Evolutionary conservation across 1,139 yeast genomes (phyloP).

Genomic region (Citeromyces hawaiiensis): DNA sequence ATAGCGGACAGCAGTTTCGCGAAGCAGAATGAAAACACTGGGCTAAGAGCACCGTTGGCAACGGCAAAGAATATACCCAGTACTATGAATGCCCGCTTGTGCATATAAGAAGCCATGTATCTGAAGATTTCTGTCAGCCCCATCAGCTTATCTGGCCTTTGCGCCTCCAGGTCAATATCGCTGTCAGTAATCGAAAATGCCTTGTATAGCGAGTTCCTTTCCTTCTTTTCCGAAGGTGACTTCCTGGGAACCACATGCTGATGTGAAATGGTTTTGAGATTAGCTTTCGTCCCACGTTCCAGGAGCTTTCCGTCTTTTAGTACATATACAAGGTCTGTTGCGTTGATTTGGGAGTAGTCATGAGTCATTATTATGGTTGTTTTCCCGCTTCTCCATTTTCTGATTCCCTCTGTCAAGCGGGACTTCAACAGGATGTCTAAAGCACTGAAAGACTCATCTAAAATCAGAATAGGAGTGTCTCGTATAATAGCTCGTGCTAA

Average conservation of each 20-base stretch:
- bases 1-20: conserved; percentile 52
- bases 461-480: conserved; percentile 57
- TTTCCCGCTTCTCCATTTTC: conserved; percentile 47
- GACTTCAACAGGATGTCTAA: conserved; percentile 41
- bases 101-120: conserved; percentile 21
- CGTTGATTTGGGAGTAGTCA: conserved; percentile 42
- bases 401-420: conserved; percentile 31
- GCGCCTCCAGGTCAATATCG: conserved; percentile 3
- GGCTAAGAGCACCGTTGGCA: conserved; percentile 51
- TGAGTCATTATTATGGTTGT: conserved; percentile 81
- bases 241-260: conserved; percentile 4
- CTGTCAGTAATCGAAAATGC: conserved; percentile 1
- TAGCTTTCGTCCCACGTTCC: conserved; percentile 26
- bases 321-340: conserved; percentile 39
- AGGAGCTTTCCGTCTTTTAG: conserved; percentile 45
- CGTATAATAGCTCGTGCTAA: conserved; percentile 71
- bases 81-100: conserved; percentile 22
- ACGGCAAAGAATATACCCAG: conserved; percentile 43
- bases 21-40: conserved; percentile 68
- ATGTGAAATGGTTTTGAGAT: conserved; percentile 11
- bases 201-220: conserved; percentile 3
- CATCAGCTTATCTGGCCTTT: conserved; percentile 1
- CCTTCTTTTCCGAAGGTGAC: conserved; percentile 4
- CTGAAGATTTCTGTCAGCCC: conserved; percentile 20
- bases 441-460: conserved; percentile 84